Percentiles rank a stretch among this genome's conserved stretches.
phyloP scores from a whole-genome alignment of 2,329 filamentous ascomycete genomes.

The Thielaviopsis ethacetica region DNA sequence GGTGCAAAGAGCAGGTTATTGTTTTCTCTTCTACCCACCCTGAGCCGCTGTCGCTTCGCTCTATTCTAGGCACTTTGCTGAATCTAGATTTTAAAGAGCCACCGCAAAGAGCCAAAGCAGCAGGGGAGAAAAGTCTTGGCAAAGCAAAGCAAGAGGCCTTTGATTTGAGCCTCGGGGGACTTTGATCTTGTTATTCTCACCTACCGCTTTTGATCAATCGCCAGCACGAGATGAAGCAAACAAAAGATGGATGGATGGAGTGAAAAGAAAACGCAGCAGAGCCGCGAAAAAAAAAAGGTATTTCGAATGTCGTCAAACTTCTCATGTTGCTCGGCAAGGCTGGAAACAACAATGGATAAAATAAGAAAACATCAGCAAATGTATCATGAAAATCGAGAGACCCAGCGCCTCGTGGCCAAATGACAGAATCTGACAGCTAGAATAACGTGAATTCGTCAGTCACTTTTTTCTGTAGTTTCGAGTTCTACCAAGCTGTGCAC shows the following conservation, averaged over 20 bases:
- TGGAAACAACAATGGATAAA: neutral
- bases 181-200: neutral
- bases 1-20: no score
- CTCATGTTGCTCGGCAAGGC: no score
- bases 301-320: neutral
- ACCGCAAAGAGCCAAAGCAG: no score
- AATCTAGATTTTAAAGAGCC: no score
- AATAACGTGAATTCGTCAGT: neutral
- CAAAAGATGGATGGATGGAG: neutral
- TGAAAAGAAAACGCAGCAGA: neutral
- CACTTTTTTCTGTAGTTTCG: neutral
- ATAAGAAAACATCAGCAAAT: neutral
- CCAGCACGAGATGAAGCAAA: neutral
- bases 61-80: no score
- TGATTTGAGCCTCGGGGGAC: neutral
- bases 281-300: neutral
- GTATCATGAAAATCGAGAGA: neutral
- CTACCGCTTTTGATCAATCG: neutral
- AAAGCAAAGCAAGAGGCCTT: neutral
- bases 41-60: no score
- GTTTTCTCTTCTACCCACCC: no score
- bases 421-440: neutral
- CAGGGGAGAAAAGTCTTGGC: neutral
- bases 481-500: no score
- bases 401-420: neutral